These are phyloP conservation scores for Scytalidium sp. DNA, from an alignment of 2,329 filamentous ascomycete species.

Conservation along the genomic window DNA sequence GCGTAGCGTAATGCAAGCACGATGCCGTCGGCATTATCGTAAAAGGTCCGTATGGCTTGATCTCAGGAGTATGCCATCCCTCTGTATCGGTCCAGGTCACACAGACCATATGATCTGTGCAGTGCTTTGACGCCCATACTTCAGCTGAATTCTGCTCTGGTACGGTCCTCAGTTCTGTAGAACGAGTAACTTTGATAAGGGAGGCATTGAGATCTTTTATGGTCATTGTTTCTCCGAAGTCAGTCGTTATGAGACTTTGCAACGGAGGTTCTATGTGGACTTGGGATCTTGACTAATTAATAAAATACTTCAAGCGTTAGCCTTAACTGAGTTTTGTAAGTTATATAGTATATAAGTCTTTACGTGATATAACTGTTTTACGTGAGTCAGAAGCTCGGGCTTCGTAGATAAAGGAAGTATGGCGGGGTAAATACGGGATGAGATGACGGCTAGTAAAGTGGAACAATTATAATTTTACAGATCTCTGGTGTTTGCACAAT, in stretches of 20 bases:
- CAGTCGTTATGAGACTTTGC: too few species aligned
- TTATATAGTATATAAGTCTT: too few species aligned
- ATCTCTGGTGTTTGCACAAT: too few species aligned
- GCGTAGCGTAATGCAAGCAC: conserved; percentile 82
- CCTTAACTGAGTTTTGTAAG: too few species aligned
- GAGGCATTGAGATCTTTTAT: conserved; percentile 51
- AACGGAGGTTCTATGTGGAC: too few species aligned
- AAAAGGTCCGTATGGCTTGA: conserved; percentile 75
- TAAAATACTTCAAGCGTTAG: too few species aligned
- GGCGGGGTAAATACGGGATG: not conserved
- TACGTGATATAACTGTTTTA: too few species aligned
- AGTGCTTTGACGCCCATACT: conserved; percentile 24
- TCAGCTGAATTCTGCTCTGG: conserved; percentile 30
- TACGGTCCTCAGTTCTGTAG: conserved; percentile 44
- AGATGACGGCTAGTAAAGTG: not conserved
- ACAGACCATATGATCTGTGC: conserved; percentile 85
- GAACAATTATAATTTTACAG: not conserved
- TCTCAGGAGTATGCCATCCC: conserved; percentile 72
- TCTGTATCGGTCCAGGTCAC: conserved; percentile 60
- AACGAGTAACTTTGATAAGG: conserved; percentile 52
- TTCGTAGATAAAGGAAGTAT: not conserved
- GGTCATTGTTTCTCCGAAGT: not conserved
- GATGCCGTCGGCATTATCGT: conserved; percentile 77
- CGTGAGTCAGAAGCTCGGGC: too few species aligned
- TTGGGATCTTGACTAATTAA: too few species aligned